These are phyloP conservation scores for Aegilops speltoides DNA, from an alignment of 176 grass and related monocot species.

Conservation along the genomic window DNA sequence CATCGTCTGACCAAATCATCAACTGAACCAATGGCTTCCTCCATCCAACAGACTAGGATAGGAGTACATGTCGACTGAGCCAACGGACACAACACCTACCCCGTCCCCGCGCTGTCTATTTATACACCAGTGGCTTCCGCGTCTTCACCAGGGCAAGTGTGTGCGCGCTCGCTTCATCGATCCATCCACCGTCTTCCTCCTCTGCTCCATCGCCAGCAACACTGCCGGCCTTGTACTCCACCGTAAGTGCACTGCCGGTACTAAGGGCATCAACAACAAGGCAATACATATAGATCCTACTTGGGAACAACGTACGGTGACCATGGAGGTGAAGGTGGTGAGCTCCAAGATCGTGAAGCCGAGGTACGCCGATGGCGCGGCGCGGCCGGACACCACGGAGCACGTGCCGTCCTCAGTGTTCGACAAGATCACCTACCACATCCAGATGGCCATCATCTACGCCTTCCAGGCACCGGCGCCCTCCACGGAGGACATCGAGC, in stretches of 20 bases:
- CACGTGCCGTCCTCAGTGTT: slow-evolving; percentile 52
- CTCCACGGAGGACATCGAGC: slow-evolving; percentile 39
- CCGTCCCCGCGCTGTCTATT: background rate
- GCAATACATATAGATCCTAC: background rate
- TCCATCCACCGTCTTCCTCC: background rate
- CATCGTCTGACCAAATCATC: too few relatives aligned
- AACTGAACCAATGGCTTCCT: too few relatives aligned
- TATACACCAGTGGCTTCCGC: background rate
- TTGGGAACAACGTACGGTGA: too few relatives aligned
- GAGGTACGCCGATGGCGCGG: slow-evolving; percentile 26
- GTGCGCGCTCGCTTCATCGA: background rate
- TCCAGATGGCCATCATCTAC: slow-evolving; percentile 66
- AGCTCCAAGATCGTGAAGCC: slow-evolving; percentile 55
- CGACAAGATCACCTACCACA: slow-evolving; percentile 46
- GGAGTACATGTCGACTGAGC: background rate
- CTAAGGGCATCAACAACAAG: background rate
- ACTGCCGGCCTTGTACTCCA: too few relatives aligned
- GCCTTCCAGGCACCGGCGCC: slow-evolving; percentile 55
- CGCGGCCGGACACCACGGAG: background rate
- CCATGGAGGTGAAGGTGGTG: slow-evolving; percentile 61
- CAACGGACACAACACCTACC: background rate
- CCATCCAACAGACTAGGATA: too few relatives aligned
- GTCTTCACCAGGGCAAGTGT: background rate
- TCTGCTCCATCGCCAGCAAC: too few relatives aligned
- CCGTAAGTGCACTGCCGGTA: too few relatives aligned